Conservation (phyloP, 331 rosid genomes). For the Erythrophleum ivorense region DNA sequence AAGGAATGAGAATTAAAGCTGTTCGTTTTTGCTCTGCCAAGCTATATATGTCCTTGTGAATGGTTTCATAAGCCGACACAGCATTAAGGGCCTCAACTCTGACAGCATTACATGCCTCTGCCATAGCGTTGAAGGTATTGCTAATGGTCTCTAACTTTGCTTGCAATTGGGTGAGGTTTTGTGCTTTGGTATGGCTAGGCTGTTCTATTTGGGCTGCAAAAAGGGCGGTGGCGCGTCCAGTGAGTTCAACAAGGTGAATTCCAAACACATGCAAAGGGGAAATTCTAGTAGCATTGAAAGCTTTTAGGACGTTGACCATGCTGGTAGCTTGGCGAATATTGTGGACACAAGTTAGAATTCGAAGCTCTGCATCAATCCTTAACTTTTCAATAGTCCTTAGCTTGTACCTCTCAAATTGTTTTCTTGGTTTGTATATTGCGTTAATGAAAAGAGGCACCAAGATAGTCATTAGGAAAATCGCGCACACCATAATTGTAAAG, state of each 20-base stretch:
- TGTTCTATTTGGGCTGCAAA: constrained; percentile 5
- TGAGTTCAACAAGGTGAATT: constrained; percentile 25
- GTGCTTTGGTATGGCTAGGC: background rate
- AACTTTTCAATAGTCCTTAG: constrained; percentile 41
- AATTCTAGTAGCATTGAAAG: constrained; percentile 22
- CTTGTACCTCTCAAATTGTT: constrained; percentile 35
- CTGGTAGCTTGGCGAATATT: constrained; percentile 22
- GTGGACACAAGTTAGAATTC: constrained; percentile 38
- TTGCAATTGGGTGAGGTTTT: constrained; percentile 1
- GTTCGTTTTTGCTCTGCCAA: constrained; percentile 27
- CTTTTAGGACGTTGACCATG: constrained; percentile 34
- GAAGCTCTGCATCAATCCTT: constrained; percentile 38
- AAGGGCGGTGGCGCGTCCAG: constrained; percentile 20
- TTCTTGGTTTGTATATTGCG: constrained; percentile 44
- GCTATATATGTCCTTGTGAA: constrained; percentile 38
- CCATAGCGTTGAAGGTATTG: background rate
- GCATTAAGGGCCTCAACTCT: constrained; percentile 1
- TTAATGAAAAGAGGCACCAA: constrained; percentile 33
- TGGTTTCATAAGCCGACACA: constrained; percentile 34
- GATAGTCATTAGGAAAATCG: constrained; percentile 39
- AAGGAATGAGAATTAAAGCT: constrained; percentile 42
- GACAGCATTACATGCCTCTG: background rate
- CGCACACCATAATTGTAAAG: constrained; percentile 45
- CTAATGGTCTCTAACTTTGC: constrained; percentile 22
- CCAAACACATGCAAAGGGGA: constrained; percentile 36